Percentiles rank a stretch among this genome's conserved stretches.
Conservation (phyloP, 345 rosid genomes). For the Psidium guajava region DNA sequence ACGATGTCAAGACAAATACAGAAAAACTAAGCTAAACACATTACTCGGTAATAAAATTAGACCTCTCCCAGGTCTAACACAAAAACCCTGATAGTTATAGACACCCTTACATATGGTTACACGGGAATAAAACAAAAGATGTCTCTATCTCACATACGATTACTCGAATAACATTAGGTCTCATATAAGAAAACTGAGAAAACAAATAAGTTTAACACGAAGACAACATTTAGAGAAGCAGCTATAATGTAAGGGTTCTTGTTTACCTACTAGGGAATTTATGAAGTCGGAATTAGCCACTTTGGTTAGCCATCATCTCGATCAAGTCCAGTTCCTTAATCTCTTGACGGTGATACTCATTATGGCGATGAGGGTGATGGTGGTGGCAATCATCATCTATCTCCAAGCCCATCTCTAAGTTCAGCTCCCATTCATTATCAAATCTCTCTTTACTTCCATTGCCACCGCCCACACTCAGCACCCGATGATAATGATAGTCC, state of each 20-base stretch:
- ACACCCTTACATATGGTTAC: background rate
- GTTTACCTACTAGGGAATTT: background rate
- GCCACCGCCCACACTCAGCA: background rate
- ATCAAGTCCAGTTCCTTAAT: background rate
- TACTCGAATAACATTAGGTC: background rate
- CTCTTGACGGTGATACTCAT: no score
- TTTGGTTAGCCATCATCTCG: background rate
- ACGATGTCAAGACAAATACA: background rate
- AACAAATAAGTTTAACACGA: background rate
- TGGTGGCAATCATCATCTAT: no score
- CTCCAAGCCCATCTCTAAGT: no score
- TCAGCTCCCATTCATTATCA: no score
- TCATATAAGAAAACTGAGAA: background rate
- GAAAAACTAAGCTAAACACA: background rate
- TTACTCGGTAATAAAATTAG: background rate
- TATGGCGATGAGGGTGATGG: no score
- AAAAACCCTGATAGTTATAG: background rate
- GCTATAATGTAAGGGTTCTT: background rate
- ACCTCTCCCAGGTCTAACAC: background rate
- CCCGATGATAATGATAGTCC: background rate
- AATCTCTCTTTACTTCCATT: no score
- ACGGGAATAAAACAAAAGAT: background rate
- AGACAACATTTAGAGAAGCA: background rate
- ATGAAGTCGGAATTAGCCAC: background rate
- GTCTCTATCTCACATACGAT: background rate